Conservation (phyloP, 495 filamentous ascomycete species). For the Aspergillus cavernicola region DNA sequence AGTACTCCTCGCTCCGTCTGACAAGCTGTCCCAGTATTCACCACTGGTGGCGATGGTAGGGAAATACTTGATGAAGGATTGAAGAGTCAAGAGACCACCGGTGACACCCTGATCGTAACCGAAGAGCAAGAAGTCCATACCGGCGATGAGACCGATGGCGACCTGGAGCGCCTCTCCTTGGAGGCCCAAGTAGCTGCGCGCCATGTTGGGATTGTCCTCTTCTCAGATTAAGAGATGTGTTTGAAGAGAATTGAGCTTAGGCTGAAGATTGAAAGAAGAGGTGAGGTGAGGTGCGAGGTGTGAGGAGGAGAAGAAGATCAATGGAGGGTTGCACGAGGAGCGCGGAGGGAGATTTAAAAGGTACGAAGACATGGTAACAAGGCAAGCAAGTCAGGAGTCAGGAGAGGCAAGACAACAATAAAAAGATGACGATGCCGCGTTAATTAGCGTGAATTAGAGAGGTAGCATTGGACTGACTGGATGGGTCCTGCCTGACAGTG, state of each 20-base stretch:
- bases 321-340: conserved; percentile 13
- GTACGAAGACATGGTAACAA: not conserved
- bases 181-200: conserved; percentile 57
- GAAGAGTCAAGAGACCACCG: conserved; percentile 55
- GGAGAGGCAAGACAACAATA: no score
- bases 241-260: not conserved
- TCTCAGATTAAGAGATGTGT: not conserved
- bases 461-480: conserved; percentile 1
- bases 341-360: conserved; percentile 7
- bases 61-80: conserved; percentile 52
- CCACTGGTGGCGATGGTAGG: conserved; percentile 51
- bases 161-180: conserved; percentile 62
- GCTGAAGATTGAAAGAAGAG: not conserved
- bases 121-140: conserved; percentile 65
- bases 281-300: not conserved
- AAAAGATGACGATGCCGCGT: no score
- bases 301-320: conserved; percentile 7
- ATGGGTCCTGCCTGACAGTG: no score
- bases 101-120: conserved; percentile 60
- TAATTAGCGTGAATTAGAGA: no score
- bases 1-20: conserved; percentile 24
- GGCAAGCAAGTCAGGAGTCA: not conserved
- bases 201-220: conserved; percentile 20
- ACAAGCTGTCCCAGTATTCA: conserved; percentile 22
- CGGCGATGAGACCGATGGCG: conserved; percentile 64